Percentiles rank a stretch among this genome's conserved stretches.
Conservation (phyloP, 176 grass and related monocot genomes). For the Alopecurus myosuroides region DNA sequence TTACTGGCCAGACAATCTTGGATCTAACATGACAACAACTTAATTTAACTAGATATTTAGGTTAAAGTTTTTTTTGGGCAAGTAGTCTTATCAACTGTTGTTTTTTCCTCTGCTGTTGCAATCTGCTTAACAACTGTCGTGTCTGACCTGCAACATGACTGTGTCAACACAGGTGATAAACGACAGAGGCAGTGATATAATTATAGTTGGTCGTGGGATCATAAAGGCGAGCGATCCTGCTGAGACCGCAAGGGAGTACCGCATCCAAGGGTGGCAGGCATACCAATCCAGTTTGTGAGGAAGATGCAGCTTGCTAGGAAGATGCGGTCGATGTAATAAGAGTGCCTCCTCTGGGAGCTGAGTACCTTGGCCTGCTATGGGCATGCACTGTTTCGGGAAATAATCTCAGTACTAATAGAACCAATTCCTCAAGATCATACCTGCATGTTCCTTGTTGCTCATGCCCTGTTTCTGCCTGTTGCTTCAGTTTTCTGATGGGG, state of each 20-base stretch:
- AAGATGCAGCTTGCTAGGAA: slow-evolving; percentile 45
- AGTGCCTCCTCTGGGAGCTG: not conserved
- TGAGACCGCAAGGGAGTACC: slow-evolving; percentile 58
- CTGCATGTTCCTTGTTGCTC: not conserved
- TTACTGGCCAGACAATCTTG: too few species aligned
- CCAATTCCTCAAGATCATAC: not conserved
- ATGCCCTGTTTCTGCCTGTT: not conserved
- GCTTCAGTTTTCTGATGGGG: not conserved
- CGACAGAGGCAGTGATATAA: slow-evolving; percentile 78
- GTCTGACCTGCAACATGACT: not conserved
- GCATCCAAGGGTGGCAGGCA: slow-evolving; percentile 78
- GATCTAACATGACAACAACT: too few species aligned
- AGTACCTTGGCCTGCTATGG: not conserved
- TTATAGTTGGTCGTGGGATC: slow-evolving; percentile 86
- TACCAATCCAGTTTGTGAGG: slow-evolving; percentile 58
- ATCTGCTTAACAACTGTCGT: not conserved
- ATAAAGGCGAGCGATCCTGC: slow-evolving; percentile 63
- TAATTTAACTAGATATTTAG: not conserved
- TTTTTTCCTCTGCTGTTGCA: not conserved
- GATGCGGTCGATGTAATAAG: slow-evolving; percentile 19
- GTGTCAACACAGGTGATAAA: slow-evolving; percentile 55
- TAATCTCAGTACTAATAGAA: not conserved
- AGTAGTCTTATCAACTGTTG: not conserved
- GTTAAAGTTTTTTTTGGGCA: not conserved
- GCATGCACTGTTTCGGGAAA: not conserved